Evolutionary conservation across 2,329 filamentous ascomycete genomes (phyloP).

Genomic region (Nemania sp.): DNA sequence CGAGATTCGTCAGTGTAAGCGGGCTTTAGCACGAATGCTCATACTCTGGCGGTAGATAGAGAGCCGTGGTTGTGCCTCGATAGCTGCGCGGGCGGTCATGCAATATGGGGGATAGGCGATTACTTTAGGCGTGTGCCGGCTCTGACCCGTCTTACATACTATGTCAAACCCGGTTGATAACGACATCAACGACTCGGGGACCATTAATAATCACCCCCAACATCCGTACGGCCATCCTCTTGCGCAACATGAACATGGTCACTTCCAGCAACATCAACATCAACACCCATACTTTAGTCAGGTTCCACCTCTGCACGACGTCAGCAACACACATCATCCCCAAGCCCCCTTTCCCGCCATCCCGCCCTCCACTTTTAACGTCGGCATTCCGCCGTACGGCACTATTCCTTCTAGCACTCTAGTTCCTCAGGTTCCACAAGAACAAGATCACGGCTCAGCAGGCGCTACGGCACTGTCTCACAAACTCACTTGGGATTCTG

Average conservation of each 20-base stretch:
- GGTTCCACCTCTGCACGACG: constrained; percentile 8
- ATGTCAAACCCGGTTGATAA: constrained; percentile 37
- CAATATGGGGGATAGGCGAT: constrained; percentile 32
- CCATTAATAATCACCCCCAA: constrained; percentile 38
- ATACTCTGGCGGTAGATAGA: neutral
- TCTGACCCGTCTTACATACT: constrained; percentile 35
- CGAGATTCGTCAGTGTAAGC: neutral
- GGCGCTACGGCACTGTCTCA: constrained; percentile 25
- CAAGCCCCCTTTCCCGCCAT: constrained; percentile 9
- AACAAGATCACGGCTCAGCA: constrained; percentile 13
- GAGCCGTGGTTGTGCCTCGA: constrained; percentile 9
- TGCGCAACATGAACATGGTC: constrained; percentile 31
- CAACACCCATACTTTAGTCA: constrained; percentile 24
- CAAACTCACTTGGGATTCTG: constrained; percentile 19
- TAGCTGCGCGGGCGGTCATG: constrained; percentile 18
- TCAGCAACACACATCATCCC: constrained; percentile 11
- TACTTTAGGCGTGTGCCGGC: constrained; percentile 27
- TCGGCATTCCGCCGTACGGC: constrained; percentile 20
- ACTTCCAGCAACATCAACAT: constrained; percentile 22
- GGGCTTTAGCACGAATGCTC: neutral
- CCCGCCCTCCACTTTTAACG: constrained; percentile 31
- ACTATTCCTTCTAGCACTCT: constrained; percentile 17
- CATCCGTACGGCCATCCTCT: constrained; percentile 25
- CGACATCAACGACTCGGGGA: constrained; percentile 26
- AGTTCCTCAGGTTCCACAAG: constrained; percentile 20